Evolutionary conservation across 2,329 filamentous ascomycete genomes (phyloP), one percentile per base, ranked within the genome.

Genomic region (Albophoma yamanashiensis): DNA sequence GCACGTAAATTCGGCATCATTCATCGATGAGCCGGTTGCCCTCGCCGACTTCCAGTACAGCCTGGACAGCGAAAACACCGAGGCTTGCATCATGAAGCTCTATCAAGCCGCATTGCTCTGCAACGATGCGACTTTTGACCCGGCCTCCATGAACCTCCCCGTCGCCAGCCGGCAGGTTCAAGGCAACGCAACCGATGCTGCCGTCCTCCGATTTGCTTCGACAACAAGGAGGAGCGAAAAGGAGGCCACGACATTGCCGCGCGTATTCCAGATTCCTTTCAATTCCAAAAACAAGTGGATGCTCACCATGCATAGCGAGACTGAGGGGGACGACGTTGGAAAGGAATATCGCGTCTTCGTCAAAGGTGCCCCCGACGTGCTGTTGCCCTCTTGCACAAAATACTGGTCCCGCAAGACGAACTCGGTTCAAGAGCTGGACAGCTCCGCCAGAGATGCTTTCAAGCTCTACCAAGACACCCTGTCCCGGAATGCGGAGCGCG

Each of bases 281-380:
- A 80, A 80, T 67, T 79, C 76, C 20, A 79, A 78, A 67, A 79
- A 78, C 65, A 80, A 80, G 60, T 79, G 74, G 70, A 79, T 79
- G 75, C 69, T 79, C n/a, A 76, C 73, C 0, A 65, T 73, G n/a
- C 72, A 71, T 55, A 62, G 64, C 34, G 63, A 72, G 15, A 62
- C 67, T 15, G 63, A 64, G 6, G 61, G 68, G 17, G 71, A 71
- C 52, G 60, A 65, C 1, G 59, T 62, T 1, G 53, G 60, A 15
- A 66, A 63, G 11, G 55, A 67, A 14, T 78, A 76, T 58, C 73
- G 77, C 36, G 70, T 81, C 6, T 78, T 78, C 60, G 75, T 82
- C 64, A 83, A 83, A 68, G 80, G 80, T 39, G 80, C 80, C 0
- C 80, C 80, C 0, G 80, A 83, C 63, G 79, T 83, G 22, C 71